Conservation (phyloP, 2,329 filamentous ascomycete genomes). For the Ceratocystis eucalypticola region DNA sequence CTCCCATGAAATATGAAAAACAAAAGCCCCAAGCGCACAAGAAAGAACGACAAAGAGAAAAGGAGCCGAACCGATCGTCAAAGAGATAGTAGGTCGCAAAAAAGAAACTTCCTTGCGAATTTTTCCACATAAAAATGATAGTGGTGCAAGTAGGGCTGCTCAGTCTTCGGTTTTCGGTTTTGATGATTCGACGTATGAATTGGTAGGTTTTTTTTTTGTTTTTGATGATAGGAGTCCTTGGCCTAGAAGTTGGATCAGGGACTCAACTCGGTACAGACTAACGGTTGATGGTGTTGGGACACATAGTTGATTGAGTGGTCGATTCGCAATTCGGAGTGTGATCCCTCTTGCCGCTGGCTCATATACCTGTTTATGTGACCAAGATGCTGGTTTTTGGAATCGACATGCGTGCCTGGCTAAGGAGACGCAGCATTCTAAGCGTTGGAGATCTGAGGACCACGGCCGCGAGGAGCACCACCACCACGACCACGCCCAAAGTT, state of each 20-base stretch:
- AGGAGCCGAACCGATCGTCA: not conserved
- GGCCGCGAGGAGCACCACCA: constrained; percentile 48
- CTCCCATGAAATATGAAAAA: constrained; percentile 18
- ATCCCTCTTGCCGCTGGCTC: not conserved
- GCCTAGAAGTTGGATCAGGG: not conserved
- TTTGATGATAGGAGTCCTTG: not conserved
- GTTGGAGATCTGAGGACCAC: constrained; percentile 45
- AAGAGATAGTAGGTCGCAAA: not conserved
- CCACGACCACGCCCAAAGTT: constrained; percentile 54
- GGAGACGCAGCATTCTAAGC: constrained; percentile 27
- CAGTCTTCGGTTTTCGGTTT: not conserved
- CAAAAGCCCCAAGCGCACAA: constrained; percentile 17
- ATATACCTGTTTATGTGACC: not conserved
- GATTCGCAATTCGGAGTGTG: not conserved
- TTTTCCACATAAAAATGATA: not conserved
- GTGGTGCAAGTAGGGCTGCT: not conserved
- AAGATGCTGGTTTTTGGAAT: constrained; percentile 1
- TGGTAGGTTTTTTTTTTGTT: not conserved
- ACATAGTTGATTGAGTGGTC: not conserved
- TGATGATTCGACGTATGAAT: constrained; percentile 5
- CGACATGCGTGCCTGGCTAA: constrained; percentile 7
- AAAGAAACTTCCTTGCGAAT: not conserved
- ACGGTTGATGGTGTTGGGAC: not conserved
- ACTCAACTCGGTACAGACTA: not conserved
- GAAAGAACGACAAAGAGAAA: constrained; percentile 12